Conservation (phyloP, 306 rosid species). For the Gastrolobium bilobum region DNA sequence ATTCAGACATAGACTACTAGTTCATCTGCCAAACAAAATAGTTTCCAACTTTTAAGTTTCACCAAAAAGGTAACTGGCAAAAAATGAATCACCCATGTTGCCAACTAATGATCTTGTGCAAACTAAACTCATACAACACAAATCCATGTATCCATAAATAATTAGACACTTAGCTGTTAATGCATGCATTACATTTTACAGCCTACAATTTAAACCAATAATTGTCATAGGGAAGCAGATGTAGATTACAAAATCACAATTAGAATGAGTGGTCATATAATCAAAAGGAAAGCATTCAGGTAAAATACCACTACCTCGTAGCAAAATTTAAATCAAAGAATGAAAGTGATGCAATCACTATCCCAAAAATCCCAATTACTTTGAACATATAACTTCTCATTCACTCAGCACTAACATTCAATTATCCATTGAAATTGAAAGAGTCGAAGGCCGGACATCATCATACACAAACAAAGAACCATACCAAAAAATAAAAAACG, state of each 20-base stretch:
- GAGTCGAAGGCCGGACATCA: background rate
- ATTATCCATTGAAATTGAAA: constrained; percentile 28
- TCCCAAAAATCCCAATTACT: constrained; percentile 25
- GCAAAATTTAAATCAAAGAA: constrained; percentile 28
- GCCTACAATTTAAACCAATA: constrained; percentile 34
- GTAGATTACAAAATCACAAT: constrained; percentile 2
- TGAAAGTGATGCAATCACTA: constrained; percentile 31
- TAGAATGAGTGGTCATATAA: constrained; percentile 6
- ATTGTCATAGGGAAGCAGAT: constrained; percentile 8
- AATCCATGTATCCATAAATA: constrained; percentile 25
- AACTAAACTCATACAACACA: constrained; percentile 31
- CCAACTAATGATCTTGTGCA: constrained; percentile 14
- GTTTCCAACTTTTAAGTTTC: constrained; percentile 10
- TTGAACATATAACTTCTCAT: constrained; percentile 24
- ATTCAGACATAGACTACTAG: constrained; percentile 48
- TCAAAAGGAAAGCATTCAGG: constrained; percentile 21
- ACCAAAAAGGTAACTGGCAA: constrained; percentile 28
- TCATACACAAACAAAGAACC: background rate
- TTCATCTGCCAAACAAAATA: constrained; percentile 51
- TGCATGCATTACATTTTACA: constrained; percentile 24
- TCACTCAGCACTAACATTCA: background rate
- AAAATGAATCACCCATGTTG: constrained; percentile 13
- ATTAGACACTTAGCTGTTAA: constrained; percentile 7
- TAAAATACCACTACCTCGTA: constrained; percentile 30
- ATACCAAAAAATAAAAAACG: background rate